Evolutionary conservation across 257 asterid species (phyloP), one percentile per base, ranked within the genome.

Genomic region (Verbena officinalis): DNA sequence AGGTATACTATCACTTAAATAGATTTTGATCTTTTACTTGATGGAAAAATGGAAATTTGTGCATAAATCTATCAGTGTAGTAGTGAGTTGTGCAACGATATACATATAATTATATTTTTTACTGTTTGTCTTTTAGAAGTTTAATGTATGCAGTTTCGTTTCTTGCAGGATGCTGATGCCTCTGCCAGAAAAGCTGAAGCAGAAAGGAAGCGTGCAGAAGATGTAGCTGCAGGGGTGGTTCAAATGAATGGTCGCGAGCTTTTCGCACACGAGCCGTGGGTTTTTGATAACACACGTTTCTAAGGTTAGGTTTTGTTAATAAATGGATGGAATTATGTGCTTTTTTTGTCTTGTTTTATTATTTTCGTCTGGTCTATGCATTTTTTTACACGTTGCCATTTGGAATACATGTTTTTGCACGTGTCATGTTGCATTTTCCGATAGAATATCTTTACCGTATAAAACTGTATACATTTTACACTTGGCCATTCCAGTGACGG

Each of bases 241-340:
- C 90, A 76, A 65, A 79, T 86, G 98, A 91, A 84, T 43, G 96
- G 98, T 9, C 96, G 95, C 23, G 96, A 91, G 70, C 85, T 91
- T 69, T 88, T 89, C 66, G 72, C 44, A 73, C 89, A 73, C 13
- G 89, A 91, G 53, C 96, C 98, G 1, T 80, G 86, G 92, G 95
- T 91, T 71, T 86, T 89, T 13, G 92, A 91, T 49, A 82, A 89
- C 73, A 64, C 87, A 20, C 88, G 21, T 49, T 91, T 79, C 72
- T 91, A 45, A 75, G 77, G 84, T 79, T 73, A 20, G 75, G 4
- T 24, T 39, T 66, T 42, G 34, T 23, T 19, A 1, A 9, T 40
- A 12, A 43, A 33, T 58, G 30, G 13, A 30, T 20, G 13, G 48
- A 49, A 13, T 49, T 49, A 17, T 46, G 52, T 27, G 24, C n/a